Evolutionary conservation across 2,329 filamentous ascomycete genomes (phyloP), one percentile per base, ranked within the genome.

Genomic region (Aureobasidium sp.): DNA sequence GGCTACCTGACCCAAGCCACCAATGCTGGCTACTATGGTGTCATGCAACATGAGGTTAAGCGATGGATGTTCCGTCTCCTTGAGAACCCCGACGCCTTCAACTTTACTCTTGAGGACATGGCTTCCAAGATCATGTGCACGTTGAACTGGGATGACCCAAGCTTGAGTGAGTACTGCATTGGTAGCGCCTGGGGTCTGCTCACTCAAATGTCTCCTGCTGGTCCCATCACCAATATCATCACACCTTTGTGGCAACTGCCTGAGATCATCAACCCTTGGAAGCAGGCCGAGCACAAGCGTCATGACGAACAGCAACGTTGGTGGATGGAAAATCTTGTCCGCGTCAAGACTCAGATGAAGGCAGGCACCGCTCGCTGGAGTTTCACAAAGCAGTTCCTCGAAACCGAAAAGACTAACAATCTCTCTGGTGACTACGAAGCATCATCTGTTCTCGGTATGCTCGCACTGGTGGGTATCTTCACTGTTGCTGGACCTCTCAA

Each of bases 141-240:
- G 58, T 67, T 83, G 48, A 80, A 79, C 15, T 83, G 81, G 81
- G 81, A 82, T 63, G 79, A 83, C 59, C 74, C 77, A 7, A 72
- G 70, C 46, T 67, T 80, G 42, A 82, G 79, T 68, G 72, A 76
- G 57, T 76, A 79, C 64, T 78, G 78, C 64, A 81, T 76, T 10
- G 76, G 77, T 52, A 80, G 77, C 63, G 81, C 81, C 1, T 83
- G 80, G 81, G 81, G 80, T n/a, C 73, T 83, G 1, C 71, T 84
- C 17, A 82, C 76, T 5, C 81, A 83, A 60, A 84, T 84, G 80
- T 83, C 81, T 1, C 81, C 81, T 0, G 81, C 81, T 29, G 81
- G 81, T 0, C 81, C 81, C 1, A 80, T 84, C 65, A 83, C 81
- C n/a, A 84, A 83, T 63, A 76, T 83, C 4, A 59, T 83, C 44